These are phyloP conservation scores for Xylogone sp. DNA, from an alignment of 2,329 filamentous ascomycete genomes.

Conservation along the genomic window DNA sequence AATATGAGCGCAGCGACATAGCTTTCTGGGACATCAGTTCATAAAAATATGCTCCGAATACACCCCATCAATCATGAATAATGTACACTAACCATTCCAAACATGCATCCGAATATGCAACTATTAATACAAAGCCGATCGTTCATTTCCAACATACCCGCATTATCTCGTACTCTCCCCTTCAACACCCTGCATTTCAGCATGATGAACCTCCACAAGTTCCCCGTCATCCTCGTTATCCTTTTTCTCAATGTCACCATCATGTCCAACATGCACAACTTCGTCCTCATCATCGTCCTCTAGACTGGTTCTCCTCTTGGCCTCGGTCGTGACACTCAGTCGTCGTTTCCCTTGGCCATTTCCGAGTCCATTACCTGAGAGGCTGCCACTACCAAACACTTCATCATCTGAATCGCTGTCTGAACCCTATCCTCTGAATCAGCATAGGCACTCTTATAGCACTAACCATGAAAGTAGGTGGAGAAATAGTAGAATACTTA, in stretches of 20 bases:
- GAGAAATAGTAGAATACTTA: background rate
- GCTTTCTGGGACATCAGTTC: no score
- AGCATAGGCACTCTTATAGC: slow-evolving; percentile 15
- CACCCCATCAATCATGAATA: background rate
- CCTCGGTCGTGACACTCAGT: slow-evolving; percentile 26
- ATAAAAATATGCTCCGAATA: background rate
- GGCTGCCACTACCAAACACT: slow-evolving; percentile 2
- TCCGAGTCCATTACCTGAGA: slow-evolving; percentile 3
- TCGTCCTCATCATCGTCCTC: slow-evolving; percentile 30
- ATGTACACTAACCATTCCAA: background rate
- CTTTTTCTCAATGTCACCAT: background rate
- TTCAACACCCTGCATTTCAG: slow-evolving; percentile 14
- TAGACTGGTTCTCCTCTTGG: slow-evolving; percentile 28
- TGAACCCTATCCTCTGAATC: slow-evolving; percentile 16
- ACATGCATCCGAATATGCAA: background rate
- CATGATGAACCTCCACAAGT: slow-evolving; percentile 22
- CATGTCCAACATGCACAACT: slow-evolving; percentile 18
- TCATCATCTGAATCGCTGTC: slow-evolving; percentile 19
- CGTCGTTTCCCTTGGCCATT: slow-evolving; percentile 15
- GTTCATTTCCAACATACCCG: background rate
- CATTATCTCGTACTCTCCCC: background rate
- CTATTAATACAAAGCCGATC: background rate
- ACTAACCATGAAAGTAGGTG: background rate
- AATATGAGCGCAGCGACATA: background rate
- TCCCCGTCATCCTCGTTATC: slow-evolving; percentile 14